These are phyloP conservation scores for Cylindrotheca fusiformis DNA, from an alignment of 108 stramenopile species.

Conservation along the genomic window DNA sequence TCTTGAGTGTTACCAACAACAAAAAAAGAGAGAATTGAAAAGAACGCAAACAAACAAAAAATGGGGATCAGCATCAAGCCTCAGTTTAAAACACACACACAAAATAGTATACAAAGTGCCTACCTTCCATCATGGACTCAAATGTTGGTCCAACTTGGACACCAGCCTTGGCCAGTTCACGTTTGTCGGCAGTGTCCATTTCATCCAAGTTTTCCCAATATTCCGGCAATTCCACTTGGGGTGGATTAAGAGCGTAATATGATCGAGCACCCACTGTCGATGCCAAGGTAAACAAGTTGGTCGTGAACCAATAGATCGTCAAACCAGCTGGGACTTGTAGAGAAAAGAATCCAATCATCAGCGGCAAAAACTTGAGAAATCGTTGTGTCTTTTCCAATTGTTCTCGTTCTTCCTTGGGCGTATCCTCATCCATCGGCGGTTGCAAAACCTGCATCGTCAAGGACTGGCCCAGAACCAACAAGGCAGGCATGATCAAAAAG, in stretches of 20 bases:
- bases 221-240: conserved; percentile 81
- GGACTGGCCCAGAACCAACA: conserved; percentile 85
- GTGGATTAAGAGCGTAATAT: conserved; percentile 84
- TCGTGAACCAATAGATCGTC: conserved; percentile 95
- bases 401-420: conserved; percentile 61
- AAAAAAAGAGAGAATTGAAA: background rate
- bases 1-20: conserved; percentile 16
- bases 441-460: conserved; percentile 81
- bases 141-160: conserved; percentile 68
- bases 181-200: conserved; percentile 78
- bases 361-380: conserved; percentile 88
- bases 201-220: conserved; percentile 75
- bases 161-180: conserved; percentile 75
- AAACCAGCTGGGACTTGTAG: conserved; percentile 95
- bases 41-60: background rate
- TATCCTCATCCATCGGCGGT: conserved; percentile 74
- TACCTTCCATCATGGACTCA: conserved; percentile 60
- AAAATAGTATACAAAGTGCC: background rate
- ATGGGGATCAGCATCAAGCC: too few species aligned
- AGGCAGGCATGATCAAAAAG: conserved; percentile 88
- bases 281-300: conserved; percentile 86
- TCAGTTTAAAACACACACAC: too few species aligned
- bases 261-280: conserved; percentile 65
- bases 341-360: conserved; percentile 93
- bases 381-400: conserved; percentile 57